Conservation (phyloP, 768 basidiomycete genomes). For the Cystobasidiopsis lactophilus region DNA sequence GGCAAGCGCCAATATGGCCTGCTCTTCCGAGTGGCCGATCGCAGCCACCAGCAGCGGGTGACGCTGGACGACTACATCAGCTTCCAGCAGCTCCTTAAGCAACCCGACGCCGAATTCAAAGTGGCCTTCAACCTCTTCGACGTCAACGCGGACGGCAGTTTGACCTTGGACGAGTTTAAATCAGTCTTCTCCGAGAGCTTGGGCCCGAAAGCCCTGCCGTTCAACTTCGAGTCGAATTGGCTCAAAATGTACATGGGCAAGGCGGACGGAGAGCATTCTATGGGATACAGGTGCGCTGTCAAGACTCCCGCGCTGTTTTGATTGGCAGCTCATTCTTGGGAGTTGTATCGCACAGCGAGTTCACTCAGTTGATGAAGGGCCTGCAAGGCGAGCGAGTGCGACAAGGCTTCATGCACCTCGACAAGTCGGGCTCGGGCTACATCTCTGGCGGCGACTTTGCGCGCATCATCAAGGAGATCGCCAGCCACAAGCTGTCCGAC, state of each 20-base stretch:
- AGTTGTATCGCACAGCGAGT: slow-evolving; percentile 52
- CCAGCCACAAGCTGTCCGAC: slow-evolving; percentile 90
- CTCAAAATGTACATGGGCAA: slow-evolving; percentile 86
- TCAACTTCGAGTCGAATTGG: slow-evolving; percentile 75
- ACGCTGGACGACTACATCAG: slow-evolving; percentile 92
- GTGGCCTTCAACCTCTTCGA: slow-evolving; percentile 16
- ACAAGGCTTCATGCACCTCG: slow-evolving; percentile 83
- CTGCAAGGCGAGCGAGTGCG: slow-evolving; percentile 91
- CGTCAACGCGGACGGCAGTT: slow-evolving; percentile 76
- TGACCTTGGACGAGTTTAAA: slow-evolving; percentile 88
- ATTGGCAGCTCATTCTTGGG: too few species aligned
- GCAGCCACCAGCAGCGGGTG: slow-evolving; percentile 47
- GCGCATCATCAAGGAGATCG: slow-evolving; percentile 74
- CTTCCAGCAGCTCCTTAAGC: slow-evolving; percentile 78
- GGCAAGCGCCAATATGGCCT: slow-evolving; percentile 70
- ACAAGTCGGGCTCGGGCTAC: slow-evolving; percentile 71
- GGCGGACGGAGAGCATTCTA: slow-evolving; percentile 40
- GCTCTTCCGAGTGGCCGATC: slow-evolving; percentile 72
- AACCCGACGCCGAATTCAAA: slow-evolving; percentile 30
- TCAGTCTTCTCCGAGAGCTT: slow-evolving; percentile 63
- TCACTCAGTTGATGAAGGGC: slow-evolving; percentile 96
- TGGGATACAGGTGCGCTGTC: slow-evolving; percentile 16
- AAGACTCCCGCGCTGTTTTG: neutral
- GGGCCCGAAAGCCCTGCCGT: slow-evolving; percentile 61
- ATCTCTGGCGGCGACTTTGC: slow-evolving; percentile 87